Percentiles rank a stretch among this genome's conserved stretches.
These are phyloP conservation scores for Thalassiosira exigua DNA, from an alignment of 352 stramenopile species.

Conservation along the genomic window DNA sequence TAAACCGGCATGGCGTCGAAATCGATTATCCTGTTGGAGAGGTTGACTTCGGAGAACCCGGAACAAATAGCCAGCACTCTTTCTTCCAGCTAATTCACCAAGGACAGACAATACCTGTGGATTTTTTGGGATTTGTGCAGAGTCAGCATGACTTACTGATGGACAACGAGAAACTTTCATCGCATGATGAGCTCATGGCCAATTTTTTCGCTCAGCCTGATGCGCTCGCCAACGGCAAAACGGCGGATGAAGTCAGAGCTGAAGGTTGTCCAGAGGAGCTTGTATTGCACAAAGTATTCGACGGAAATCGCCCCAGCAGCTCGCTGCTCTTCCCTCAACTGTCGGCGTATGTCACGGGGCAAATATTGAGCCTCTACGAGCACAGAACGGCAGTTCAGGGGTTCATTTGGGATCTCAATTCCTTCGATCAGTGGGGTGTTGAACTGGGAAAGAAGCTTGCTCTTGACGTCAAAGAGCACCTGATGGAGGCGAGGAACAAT, in stretches of 20 bases:
- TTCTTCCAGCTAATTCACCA: constrained; percentile 99
- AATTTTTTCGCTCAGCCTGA: constrained; percentile 96
- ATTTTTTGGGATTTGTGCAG: constrained; percentile 97
- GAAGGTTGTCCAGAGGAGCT: constrained; percentile 34
- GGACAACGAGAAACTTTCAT: constrained; percentile 89
- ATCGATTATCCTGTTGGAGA: constrained; percentile 94
- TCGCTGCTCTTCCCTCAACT: constrained; percentile 91
- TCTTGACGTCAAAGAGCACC: constrained; percentile 97
- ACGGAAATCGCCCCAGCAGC: constrained; percentile 91
- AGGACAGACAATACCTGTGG: constrained; percentile 93
- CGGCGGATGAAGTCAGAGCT: constrained; percentile 45
- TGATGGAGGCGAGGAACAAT: too few species aligned
- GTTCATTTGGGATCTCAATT: constrained; percentile 95
- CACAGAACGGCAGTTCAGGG: constrained; percentile 86
- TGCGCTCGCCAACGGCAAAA: constrained; percentile 63
- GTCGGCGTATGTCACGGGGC: constrained; percentile 88
- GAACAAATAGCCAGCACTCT: constrained; percentile 97
- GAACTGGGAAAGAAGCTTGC: constrained; percentile 98
- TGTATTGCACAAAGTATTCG: constrained; percentile 81
- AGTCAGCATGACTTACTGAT: constrained; percentile 88
- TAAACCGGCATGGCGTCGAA: constrained; percentile 91
- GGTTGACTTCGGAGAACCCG: constrained; percentile 97
- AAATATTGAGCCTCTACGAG: constrained; percentile 63
- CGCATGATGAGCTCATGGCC: constrained; percentile 94
- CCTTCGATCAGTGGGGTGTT: constrained; percentile 98